phyloP scores from a whole-genome alignment of 1,139 yeast species.

The Groenewaldozyma sp. region DNA sequence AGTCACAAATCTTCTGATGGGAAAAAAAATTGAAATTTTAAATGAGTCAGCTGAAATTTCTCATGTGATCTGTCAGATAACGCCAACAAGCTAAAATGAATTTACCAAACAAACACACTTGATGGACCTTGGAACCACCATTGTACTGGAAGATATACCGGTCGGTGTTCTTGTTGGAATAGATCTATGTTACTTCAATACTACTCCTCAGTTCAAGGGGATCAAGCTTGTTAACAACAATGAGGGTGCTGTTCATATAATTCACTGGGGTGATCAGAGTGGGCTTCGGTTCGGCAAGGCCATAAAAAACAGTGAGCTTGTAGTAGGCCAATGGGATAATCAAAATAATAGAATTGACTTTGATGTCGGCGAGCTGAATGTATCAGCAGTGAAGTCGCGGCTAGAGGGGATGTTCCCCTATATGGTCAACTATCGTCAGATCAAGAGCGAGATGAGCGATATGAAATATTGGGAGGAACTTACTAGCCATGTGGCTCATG shows the following conservation, averaged over 20 bases:
- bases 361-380: constrained; percentile 27
- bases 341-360: constrained; percentile 23
- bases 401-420: constrained; percentile 25
- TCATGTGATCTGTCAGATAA: no score
- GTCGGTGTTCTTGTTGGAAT: constrained; percentile 31
- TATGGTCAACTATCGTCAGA: constrained; percentile 27
- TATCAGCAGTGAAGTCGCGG: constrained; percentile 21
- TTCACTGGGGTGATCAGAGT: constrained; percentile 31
- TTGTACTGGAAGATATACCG: constrained; percentile 25
- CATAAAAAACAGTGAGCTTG: constrained; percentile 22
- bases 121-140: constrained; percentile 26
- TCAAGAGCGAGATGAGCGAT: constrained; percentile 21
- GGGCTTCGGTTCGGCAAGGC: constrained; percentile 27
- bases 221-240: constrained; percentile 27
- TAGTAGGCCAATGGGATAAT: constrained; percentile 25
- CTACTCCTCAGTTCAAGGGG: constrained; percentile 30
- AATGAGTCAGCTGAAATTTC: no score
- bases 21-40: not conserved
- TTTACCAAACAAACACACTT: no score
- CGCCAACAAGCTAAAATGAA: no score
- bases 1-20: not conserved
- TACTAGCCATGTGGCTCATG: constrained; percentile 12
- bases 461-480: constrained; percentile 18
- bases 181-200: constrained; percentile 32
- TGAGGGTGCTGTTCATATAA: constrained; percentile 28